phyloP scores from a whole-genome alignment of 2,329 filamentous ascomycete species.

The Annulohypoxylon truncatum region DNA sequence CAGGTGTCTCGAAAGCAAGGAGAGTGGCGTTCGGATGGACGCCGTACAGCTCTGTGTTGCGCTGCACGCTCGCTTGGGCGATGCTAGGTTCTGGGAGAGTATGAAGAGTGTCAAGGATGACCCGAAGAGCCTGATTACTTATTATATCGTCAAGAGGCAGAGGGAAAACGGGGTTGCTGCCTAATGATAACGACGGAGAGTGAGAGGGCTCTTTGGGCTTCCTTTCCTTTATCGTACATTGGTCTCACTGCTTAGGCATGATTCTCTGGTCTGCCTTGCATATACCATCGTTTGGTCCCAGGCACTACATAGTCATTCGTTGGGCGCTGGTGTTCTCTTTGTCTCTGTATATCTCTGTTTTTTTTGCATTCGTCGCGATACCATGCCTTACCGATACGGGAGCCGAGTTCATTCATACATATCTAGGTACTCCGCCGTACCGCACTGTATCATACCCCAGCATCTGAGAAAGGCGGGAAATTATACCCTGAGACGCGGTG shows the following conservation, averaged over 20 bases:
- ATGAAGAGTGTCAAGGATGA: conserved; percentile 75
- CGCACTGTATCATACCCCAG: background rate
- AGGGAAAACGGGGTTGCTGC: conserved; percentile 57
- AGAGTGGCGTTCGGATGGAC: conserved; percentile 76
- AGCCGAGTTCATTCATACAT: background rate
- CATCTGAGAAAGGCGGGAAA: background rate
- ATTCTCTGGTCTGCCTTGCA: background rate
- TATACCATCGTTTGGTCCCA: background rate
- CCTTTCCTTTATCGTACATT: background rate
- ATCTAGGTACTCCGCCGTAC: background rate
- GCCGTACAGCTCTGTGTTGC: conserved; percentile 84
- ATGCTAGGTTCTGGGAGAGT: conserved; percentile 73
- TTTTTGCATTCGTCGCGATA: background rate
- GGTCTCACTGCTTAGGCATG: background rate
- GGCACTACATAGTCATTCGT: conserved; percentile 1
- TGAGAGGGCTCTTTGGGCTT: background rate
- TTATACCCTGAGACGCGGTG: background rate
- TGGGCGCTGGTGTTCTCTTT: conserved; percentile 13
- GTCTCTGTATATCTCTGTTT: conserved; percentile 1
- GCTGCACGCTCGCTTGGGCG: conserved; percentile 72
- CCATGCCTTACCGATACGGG: background rate
- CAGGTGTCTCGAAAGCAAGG: conserved; percentile 69
- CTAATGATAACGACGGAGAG: conserved; percentile 2
- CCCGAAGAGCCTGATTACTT: conserved; percentile 80
- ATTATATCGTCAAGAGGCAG: conserved; percentile 81